Evolutionary conservation across 2,329 filamentous ascomycete genomes (phyloP).

Genomic region (Neonectria punicea): DNA sequence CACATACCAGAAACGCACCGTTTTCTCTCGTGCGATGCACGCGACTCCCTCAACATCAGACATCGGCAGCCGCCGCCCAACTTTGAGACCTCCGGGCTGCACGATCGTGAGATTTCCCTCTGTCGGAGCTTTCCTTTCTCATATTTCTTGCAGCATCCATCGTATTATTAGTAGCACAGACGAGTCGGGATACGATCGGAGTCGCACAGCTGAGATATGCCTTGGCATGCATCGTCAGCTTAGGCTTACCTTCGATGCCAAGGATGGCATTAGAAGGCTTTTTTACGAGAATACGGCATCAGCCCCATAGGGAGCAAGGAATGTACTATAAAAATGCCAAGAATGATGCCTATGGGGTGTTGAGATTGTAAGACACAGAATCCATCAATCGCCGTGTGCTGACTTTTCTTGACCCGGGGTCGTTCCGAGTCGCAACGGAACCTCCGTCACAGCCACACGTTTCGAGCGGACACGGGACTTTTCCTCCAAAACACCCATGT

Average conservation of each 20-base stretch:
- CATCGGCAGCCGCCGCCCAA: background rate
- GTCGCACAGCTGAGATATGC: background rate
- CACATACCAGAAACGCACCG: background rate
- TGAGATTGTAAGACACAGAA: background rate
- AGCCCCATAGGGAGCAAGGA: background rate
- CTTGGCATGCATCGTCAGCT: background rate
- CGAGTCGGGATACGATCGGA: background rate
- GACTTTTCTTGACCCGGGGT: background rate
- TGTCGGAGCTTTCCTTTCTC: background rate
- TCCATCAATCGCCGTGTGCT: background rate
- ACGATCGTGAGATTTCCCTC: background rate
- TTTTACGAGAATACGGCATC: background rate
- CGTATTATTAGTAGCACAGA: background rate
- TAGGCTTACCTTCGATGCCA: background rate
- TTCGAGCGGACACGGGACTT: background rate
- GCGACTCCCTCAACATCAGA: too few species aligned
- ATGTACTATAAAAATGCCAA: background rate
- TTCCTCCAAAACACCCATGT: background rate
- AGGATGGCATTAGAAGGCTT: background rate
- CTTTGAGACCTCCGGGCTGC: background rate
- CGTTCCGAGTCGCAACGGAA: slow-evolving; percentile 21
- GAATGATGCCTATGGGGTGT: background rate
- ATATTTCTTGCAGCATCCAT: background rate
- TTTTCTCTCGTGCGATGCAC: background rate
- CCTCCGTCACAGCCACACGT: slow-evolving; percentile 5